phyloP scores from a whole-genome alignment of 306 rosid genomes.

The Sindora glabra region DNA sequence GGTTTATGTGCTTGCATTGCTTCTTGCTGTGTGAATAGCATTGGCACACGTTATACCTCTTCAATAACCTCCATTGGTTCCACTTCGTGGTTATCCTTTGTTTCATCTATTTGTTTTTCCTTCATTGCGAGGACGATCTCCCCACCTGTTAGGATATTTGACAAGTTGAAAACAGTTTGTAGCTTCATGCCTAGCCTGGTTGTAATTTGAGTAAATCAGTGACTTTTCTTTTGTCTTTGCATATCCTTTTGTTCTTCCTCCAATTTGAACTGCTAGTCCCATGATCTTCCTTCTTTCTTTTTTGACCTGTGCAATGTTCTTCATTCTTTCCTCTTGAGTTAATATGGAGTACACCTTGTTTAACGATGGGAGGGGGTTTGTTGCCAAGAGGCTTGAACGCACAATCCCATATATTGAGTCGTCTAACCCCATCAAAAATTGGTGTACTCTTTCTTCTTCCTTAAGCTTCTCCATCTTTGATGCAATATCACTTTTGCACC shows the following conservation, averaged over 20 bases:
- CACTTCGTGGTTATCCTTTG: neutral
- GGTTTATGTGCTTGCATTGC: too few relatives aligned
- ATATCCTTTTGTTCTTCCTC: neutral
- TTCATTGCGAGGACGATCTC: neutral
- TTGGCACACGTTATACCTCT: neutral
- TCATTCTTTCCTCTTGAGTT: neutral
- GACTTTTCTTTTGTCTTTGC: neutral
- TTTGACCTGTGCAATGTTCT: neutral
- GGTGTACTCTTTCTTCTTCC: too few relatives aligned
- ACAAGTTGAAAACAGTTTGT: neutral
- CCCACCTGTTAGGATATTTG: neutral
- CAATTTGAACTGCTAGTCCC: too few relatives aligned
- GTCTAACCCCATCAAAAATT: neutral
- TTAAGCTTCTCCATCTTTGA: neutral
- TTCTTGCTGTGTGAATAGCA: neutral
- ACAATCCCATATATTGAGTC: neutral
- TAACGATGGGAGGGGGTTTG: neutral
- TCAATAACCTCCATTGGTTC: neutral
- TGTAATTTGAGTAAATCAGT: neutral
- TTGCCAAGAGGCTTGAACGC: neutral
- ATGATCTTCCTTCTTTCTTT: neutral
- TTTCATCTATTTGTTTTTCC: neutral
- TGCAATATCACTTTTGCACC: too few relatives aligned
- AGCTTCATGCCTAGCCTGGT: neutral
- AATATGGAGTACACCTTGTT: too few relatives aligned